Percentiles rank a stretch among this genome's conserved stretches.
Conservation (phyloP, 2,329 filamentous ascomycete genomes). For the Ceratocystis albifundus region DNA sequence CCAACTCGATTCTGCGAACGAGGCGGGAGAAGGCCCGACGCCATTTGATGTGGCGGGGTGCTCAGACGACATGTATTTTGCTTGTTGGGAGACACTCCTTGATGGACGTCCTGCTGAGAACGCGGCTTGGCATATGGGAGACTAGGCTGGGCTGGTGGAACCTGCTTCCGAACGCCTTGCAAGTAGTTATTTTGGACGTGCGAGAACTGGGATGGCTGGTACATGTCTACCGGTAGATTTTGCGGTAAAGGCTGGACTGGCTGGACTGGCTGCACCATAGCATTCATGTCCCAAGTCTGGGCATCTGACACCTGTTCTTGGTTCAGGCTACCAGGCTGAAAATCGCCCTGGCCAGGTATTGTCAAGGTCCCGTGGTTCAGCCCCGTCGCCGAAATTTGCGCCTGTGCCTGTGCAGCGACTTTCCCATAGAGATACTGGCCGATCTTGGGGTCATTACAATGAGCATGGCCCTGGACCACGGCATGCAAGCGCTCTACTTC, state of each 20-base stretch:
- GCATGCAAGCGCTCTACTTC: background rate
- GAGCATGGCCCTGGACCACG: background rate
- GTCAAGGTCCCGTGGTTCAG: background rate
- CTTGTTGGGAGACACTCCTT: background rate
- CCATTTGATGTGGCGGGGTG: background rate
- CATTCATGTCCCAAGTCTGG: background rate
- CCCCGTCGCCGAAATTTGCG: background rate
- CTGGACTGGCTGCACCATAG: background rate
- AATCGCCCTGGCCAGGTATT: background rate
- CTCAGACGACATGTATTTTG: background rate
- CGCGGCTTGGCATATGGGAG: no score
- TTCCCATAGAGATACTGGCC: background rate
- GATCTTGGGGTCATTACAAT: background rate
- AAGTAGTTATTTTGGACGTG: background rate
- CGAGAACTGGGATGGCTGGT: background rate
- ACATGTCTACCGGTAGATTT: background rate
- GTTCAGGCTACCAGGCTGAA: background rate
- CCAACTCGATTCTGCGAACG: background rate
- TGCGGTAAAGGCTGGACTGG: background rate
- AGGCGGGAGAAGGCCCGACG: background rate
- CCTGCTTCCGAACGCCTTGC: no score
- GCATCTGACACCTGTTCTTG: background rate
- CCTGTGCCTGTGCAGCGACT: background rate
- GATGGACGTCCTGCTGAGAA: no score
- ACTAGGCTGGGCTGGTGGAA: no score